These are phyloP conservation scores for Spathaspora jeffriesii DNA, from an alignment of 1,139 yeast genomes.

Conservation along the genomic window DNA sequence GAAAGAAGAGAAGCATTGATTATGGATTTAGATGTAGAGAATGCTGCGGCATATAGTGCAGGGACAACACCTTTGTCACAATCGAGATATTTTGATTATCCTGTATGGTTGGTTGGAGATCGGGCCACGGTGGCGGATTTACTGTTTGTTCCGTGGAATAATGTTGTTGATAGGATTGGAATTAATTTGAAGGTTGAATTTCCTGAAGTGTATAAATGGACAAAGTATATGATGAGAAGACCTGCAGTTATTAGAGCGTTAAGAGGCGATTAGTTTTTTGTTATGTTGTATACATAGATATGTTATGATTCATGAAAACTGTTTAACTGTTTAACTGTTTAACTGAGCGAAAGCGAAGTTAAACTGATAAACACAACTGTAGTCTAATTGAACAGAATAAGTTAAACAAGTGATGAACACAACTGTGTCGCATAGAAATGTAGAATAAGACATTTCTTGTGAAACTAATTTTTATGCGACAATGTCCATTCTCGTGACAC, in stretches of 20 bases:
- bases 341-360: background rate
- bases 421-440: no score
- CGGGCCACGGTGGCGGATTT: conserved; percentile 89
- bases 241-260: conserved; percentile 82
- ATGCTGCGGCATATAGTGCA: conserved; percentile 84
- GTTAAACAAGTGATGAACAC: no score
- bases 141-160: conserved; percentile 96
- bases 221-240: conserved; percentile 87
- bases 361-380: background rate
- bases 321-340: background rate
- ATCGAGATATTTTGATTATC: conserved; percentile 86
- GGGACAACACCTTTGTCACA: conserved; percentile 89
- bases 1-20: conserved; percentile 89
- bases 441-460: no score
- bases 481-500: no score
- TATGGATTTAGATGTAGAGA: conserved; percentile 88
- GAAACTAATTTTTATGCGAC: no score
- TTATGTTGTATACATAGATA: background rate
- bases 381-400: no score
- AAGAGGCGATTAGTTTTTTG: conserved; percentile 49
- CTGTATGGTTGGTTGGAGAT: conserved; percentile 95
- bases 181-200: conserved; percentile 84
- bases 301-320: conserved; percentile 1
- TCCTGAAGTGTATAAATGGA: conserved; percentile 97
- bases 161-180: conserved; percentile 91